Evolutionary conservation across 495 filamentous ascomycete genomes (phyloP), one percentile per base, ranked within the genome.

Genomic region (Glonium stellatum): DNA sequence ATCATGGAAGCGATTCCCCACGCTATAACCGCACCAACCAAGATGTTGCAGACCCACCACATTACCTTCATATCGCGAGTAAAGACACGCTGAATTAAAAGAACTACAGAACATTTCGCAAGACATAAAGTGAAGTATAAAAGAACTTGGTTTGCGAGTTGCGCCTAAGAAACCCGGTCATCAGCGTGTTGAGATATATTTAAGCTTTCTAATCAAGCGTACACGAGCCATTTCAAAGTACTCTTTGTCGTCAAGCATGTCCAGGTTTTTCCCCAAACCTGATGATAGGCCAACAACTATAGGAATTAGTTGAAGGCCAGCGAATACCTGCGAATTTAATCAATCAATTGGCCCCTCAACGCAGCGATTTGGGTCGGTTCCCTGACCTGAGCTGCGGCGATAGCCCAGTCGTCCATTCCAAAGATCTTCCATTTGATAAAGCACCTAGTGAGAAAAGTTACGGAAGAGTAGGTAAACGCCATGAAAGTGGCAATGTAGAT

Each of bases 391-490:
- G 65, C 59, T 44, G 52, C 62, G 15, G 23, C 49, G 8, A 44
- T 61, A 21, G 55, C 56, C 65, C 61, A 67, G 44, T 67, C 65
- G 34, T 67, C 65, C 13, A 55, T 50, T 0, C 65, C 65, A 54
- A 67, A 64, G 8, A 60, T 54, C 13, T 58, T 36, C 54, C 62
- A 59, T 48, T 67, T 67, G 41, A 67, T 59, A 34, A 54, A 58
- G 44, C 48, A 59, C 42, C 65, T 34, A 12, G 61, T 48, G 13
- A 65, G 4, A 22, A 67, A 62, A 8, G 62, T 53, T 19, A 67
- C 36, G 4, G 46, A 31, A 10, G 65, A 50, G 44, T 67, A 67
- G 18, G 54, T 60, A 22, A 63, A 47, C 6, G 42, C 12, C 21
- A 67, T 41, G 47, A 67, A 52, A 21, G 61, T 52, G 10, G 60